Evolutionary conservation across 2,329 filamentous ascomycete genomes (phyloP).

Genomic region (Calonectria honghensis): DNA sequence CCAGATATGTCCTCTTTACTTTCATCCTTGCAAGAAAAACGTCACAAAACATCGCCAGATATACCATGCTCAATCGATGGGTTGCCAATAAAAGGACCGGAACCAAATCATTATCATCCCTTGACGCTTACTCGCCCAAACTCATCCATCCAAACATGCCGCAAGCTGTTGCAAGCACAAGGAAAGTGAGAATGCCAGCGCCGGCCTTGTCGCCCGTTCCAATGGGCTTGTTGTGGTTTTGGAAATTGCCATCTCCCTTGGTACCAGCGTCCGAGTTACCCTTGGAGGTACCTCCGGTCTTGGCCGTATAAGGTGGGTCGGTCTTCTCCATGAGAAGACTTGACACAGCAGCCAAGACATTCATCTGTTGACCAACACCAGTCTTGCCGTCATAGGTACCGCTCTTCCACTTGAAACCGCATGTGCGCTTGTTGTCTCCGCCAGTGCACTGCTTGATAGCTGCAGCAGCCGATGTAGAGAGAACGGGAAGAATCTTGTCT

Average conservation of each 20-base stretch:
- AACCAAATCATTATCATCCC: conserved; percentile 41
- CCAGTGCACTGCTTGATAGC: conserved; percentile 74
- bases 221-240: conserved; percentile 59
- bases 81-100: conserved; percentile 3
- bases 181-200: conserved; percentile 67
- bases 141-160: conserved; percentile 71
- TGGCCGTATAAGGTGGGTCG: conserved; percentile 65
- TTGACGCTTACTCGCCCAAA: conserved; percentile 56
- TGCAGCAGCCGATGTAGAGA: conserved; percentile 71
- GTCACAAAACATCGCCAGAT: conserved; percentile 40
- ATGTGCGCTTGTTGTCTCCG: conserved; percentile 68
- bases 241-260: conserved; percentile 60
- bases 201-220: conserved; percentile 68
- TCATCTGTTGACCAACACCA: conserved; percentile 77
- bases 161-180: conserved; percentile 64
- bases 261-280: conserved; percentile 66
- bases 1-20: conserved; percentile 44
- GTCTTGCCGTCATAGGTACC: conserved; percentile 71
- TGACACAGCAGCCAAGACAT: conserved; percentile 73
- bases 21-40: conserved; percentile 36
- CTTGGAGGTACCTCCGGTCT: conserved; percentile 71
- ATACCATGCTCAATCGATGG: conserved; percentile 34
- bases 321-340: conserved; percentile 68
- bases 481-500: conserved; percentile 69
- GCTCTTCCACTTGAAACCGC: conserved; percentile 73